Base-by-base conservation (phyloP, 768 basidiomycete species). In the Multifurca ochricompacta region DNA sequence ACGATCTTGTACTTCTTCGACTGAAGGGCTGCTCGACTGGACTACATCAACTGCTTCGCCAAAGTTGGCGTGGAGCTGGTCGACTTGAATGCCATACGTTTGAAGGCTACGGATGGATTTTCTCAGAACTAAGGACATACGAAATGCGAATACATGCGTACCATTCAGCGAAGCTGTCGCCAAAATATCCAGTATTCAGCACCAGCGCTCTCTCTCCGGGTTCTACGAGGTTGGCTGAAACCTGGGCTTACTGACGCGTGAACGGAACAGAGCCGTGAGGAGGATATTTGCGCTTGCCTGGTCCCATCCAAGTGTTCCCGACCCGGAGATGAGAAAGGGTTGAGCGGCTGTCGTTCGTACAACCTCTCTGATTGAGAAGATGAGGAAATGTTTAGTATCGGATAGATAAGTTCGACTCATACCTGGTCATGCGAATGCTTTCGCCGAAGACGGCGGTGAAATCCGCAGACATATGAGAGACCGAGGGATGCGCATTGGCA, bases 231-330 rank as follows among this genome's bases (percentile, higher is more conserved):
- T 98, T 98, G 7, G 91, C 81, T 0, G 91, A 84, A 36, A 93
- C 91, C 85, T 90, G 60, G 25, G 59, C 36, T 42, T 3, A 19
- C 10, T 6, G 23, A 11, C 18, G 40, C 21, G 18, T 43, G 32
- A 28, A 28, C 16, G 35, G 45, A 30, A 25, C 1, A 39, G 11
- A 10, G 32, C 11, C n/a, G 23, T 31, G 41, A 28, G 49, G 58
- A 55, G 25, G 39, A 43, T 35, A 16, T 30, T 54, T 4, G 50
- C 25, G 46, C 77, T 59, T 40, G 78, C 88, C 79, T 91, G 87
- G 68, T 97, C 94, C 93, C 94, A 98, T 27, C 96, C 96, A 31
- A 99, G 76, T 2, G 96, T 98, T 14, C 96, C 96, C 51, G 85
- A 89, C 1, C 96, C 96, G 25, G 93, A 84, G 58, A 98, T 87